Conservation (phyloP, 106 monocot species). For the Platanthera zijinensis region DNA sequence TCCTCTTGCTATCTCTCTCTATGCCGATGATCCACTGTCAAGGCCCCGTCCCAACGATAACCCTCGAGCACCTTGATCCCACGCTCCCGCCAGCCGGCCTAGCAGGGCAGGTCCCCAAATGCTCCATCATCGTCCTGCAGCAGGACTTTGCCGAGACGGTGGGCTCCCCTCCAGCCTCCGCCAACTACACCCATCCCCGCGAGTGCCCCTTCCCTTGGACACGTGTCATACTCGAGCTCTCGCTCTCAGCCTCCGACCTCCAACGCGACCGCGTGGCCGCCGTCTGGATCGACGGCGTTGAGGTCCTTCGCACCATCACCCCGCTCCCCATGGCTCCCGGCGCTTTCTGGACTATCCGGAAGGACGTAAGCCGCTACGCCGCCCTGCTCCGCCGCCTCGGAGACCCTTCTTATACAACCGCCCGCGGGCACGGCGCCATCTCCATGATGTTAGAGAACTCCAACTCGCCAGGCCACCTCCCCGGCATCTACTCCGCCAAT, state of each 20-base stretch:
- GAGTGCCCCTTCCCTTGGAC: slow-evolving; percentile 27
- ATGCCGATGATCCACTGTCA: background rate
- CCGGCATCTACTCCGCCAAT: slow-evolving; percentile 36
- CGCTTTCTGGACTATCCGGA: slow-evolving; percentile 36
- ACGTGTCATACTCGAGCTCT: slow-evolving; percentile 34
- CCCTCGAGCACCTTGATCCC: slow-evolving; percentile 32
- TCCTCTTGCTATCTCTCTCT: background rate
- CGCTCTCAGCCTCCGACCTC: slow-evolving; percentile 26
- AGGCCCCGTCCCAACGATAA: background rate
- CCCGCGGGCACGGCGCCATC: slow-evolving; percentile 1
- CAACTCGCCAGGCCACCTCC: slow-evolving; percentile 11
- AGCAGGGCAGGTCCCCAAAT: slow-evolving; percentile 12
- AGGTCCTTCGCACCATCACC: slow-evolving; percentile 43
- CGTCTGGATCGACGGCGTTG: slow-evolving; percentile 43
- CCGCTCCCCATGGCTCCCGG: slow-evolving; percentile 29
- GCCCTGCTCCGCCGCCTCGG: slow-evolving; percentile 17
- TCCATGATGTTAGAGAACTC: slow-evolving; percentile 38
- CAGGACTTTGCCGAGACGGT: slow-evolving; percentile 39
- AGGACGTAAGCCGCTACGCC: slow-evolving; percentile 36
- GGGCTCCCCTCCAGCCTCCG: slow-evolving; percentile 29
- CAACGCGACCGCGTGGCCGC: slow-evolving; percentile 39
- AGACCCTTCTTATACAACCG: slow-evolving; percentile 7
- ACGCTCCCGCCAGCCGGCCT: slow-evolving; percentile 25
- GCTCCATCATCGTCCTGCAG: slow-evolving; percentile 33
- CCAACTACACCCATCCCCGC: slow-evolving; percentile 31